Conservation (phyloP, 768 basidiomycete species). For the Auricularia cornea region DNA sequence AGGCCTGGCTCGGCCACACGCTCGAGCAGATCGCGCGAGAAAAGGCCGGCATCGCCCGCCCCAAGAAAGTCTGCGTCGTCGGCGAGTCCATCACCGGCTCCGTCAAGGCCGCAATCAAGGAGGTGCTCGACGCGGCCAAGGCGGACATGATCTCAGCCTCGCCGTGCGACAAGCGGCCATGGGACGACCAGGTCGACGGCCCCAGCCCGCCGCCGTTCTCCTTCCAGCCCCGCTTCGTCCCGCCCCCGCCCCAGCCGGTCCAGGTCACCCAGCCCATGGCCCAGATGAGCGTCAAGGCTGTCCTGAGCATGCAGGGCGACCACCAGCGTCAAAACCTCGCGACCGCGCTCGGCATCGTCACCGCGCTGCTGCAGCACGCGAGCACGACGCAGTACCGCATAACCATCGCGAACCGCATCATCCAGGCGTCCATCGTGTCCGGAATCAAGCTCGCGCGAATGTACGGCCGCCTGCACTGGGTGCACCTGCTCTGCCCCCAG, state of each 20-base stretch:
- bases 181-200: conserved; percentile 31
- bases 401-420: conserved; percentile 32
- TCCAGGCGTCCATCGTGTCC: conserved; percentile 35
- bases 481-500: conserved; percentile 24
- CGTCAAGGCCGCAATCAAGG: conserved; percentile 38
- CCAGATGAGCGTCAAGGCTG: conserved; percentile 34
- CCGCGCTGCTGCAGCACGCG: conserved; percentile 41
- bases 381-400: conserved; percentile 16
- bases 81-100: neutral
- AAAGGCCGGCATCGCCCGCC: conserved; percentile 79
- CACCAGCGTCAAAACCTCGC: conserved; percentile 87
- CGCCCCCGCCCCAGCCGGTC: conserved; percentile 37
- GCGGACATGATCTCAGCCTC: conserved; percentile 26
- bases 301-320: conserved; percentile 62
- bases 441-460: conserved; percentile 39
- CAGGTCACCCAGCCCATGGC: conserved; percentile 37
- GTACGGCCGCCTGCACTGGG: conserved; percentile 4
- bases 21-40: conserved; percentile 66
- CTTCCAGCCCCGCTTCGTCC: conserved; percentile 17
- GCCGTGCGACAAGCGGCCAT: conserved; percentile 27
- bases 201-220: conserved; percentile 22
- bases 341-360: conserved; percentile 54
- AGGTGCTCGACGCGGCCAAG: conserved; percentile 32
- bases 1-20: conserved; percentile 76
- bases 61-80: conserved; percentile 36